These are phyloP conservation scores for Favolaschia claudopus DNA, from an alignment of 768 basidiomycete species.

Conservation along the genomic window DNA sequence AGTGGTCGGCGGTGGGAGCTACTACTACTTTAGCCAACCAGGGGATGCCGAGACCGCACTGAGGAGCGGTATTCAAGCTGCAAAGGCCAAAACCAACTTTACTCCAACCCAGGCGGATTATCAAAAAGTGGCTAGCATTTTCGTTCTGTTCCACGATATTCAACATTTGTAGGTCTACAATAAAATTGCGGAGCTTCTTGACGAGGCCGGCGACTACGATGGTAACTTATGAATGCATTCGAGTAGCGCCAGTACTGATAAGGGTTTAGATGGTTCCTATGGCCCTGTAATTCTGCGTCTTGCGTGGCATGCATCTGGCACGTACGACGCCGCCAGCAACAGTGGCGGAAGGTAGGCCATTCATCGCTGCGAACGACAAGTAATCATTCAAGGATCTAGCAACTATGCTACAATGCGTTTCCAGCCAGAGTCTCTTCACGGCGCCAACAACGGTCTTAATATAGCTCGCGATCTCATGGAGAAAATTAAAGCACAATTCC, in stretches of 20 bases:
- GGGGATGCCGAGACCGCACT: slow-evolving; percentile 60
- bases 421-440: slow-evolving; percentile 84
- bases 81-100: slow-evolving; percentile 73
- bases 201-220: slow-evolving; percentile 85
- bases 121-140: slow-evolving; percentile 67
- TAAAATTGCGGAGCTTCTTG: slow-evolving; percentile 77
- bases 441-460: slow-evolving; percentile 83
- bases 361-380: neutral
- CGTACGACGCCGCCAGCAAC: slow-evolving; percentile 81
- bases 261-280: slow-evolving; percentile 78
- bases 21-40: slow-evolving; percentile 61
- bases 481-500: slow-evolving; percentile 84
- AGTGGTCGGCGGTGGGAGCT: slow-evolving; percentile 67
- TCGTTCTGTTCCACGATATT: slow-evolving; percentile 4
- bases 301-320: slow-evolving; percentile 95
- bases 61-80: slow-evolving; percentile 68
- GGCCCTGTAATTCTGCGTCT: slow-evolving; percentile 89
- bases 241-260: slow-evolving; percentile 17
- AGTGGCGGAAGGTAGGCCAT: slow-evolving; percentile 76
- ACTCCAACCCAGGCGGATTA: slow-evolving; percentile 85
- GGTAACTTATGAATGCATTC: slow-evolving; percentile 52
- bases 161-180: slow-evolving; percentile 79
- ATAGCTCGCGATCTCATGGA: slow-evolving; percentile 87
- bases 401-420: slow-evolving; percentile 99
- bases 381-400: slow-evolving; percentile 46